Evolutionary conservation across 768 basidiomycete genomes (phyloP).

Genomic region (Terana coerulea): DNA sequence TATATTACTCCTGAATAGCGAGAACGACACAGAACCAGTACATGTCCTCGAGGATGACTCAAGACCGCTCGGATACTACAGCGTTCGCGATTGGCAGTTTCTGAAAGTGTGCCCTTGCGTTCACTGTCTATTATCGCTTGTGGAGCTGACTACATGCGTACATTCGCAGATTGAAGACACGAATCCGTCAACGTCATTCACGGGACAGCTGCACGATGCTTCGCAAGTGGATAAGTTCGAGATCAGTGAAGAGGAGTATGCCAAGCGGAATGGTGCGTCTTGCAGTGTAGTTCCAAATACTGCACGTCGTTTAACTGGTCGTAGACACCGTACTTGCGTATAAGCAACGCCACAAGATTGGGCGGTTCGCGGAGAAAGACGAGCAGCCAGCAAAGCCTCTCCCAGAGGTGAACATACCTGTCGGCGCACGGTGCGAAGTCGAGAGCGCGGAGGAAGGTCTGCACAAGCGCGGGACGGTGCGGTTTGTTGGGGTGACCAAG

Average conservation of each 20-base stretch:
- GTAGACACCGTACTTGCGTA: conserved; percentile 87
- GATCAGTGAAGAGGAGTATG: conserved; percentile 78
- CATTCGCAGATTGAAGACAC: conserved; percentile 60
- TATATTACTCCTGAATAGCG: conserved; percentile 59
- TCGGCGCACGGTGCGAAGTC: conserved; percentile 83
- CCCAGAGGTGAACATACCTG: conserved; percentile 43
- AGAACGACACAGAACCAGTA: conserved; percentile 46
- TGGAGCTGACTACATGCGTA: too few species aligned
- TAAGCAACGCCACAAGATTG: conserved; percentile 83
- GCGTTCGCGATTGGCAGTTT: conserved; percentile 71
- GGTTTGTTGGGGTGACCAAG: conserved; percentile 78
- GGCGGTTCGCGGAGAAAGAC: conserved; percentile 71
- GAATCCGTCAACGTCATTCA: conserved; percentile 70
- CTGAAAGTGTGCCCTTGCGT: conserved; percentile 66
- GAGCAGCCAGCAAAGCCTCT: conserved; percentile 21
- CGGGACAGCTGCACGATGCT: conserved; percentile 82
- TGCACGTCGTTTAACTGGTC: background rate
- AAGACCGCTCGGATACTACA: conserved; percentile 70
- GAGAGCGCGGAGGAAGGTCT: conserved; percentile 65
- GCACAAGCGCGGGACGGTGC: conserved; percentile 76
- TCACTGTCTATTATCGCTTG: too few species aligned
- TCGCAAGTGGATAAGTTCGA: conserved; percentile 93
- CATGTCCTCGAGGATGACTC: conserved; percentile 62
- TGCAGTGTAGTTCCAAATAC: background rate
- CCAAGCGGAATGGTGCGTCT: conserved; percentile 63